Base-by-base conservation (phyloP, 2,329 filamentous ascomycete species). In the Fusarium paranaense region DNA sequence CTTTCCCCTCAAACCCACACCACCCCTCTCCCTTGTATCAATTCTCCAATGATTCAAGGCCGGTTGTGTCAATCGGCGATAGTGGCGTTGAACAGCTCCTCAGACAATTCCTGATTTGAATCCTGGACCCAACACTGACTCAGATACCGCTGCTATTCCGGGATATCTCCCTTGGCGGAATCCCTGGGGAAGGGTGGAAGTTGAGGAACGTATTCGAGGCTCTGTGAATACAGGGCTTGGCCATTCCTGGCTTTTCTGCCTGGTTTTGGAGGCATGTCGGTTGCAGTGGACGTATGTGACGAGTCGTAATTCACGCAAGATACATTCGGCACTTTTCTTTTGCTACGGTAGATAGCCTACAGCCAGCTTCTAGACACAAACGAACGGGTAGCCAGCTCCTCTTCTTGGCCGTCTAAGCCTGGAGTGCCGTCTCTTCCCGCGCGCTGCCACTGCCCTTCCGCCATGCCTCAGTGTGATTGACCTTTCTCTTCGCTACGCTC, bases 391-490 rank as follows among this genome's bases (percentile, higher is more conserved):
- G 22, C 6, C 56, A 45, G 50, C n/a, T 25, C 50, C 32, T 25
- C 30, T 35, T 62, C 35, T 30, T 25, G 20, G 20, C 32, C 35
- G 27, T 64, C 68, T 77, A 90, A 20, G 84, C 88, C 81, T 92
- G 90, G 72, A 92, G 78, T n/a, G 89, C 89, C 62, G 83, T 79
- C 65, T 91, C 89, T 76, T 92, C 89, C 74, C 90, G 84, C 22
- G 86, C 86, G 11, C 86, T 88, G 77, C 87, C 86, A 64, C 88
- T 90, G 1, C 90, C 90, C 78, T 87, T 89, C 74, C 84, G 85
- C 89, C 89, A 90, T 11, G 79, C 80, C 64, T 84, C 82, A 18
- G 82, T 88, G 50, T 84, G 85, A 83, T 97, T 94, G 60, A 82
- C 80, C 66, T 82, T 83, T 61, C 81, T 77, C 40, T 83, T 86